Evolutionary conservation across 2,329 filamentous ascomycete genomes (phyloP).

Genomic region (Hypocrella siamensis): DNA sequence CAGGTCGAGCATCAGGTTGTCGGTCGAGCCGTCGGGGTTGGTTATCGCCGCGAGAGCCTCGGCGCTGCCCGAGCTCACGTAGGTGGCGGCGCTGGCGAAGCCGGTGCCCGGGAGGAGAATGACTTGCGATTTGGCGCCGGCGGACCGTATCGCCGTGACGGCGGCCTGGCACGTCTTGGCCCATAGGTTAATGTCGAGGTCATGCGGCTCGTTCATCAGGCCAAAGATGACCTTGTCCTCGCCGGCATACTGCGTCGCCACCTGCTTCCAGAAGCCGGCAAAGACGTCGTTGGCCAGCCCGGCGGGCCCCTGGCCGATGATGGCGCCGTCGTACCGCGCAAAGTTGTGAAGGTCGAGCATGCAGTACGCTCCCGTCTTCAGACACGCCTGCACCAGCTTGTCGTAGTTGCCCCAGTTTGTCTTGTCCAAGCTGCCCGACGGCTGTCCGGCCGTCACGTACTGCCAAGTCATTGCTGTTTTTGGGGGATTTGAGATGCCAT

Average conservation of each 20-base stretch:
- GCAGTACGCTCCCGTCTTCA: conserved; percentile 39
- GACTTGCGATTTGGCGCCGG: conserved; percentile 47
- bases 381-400: conserved; percentile 37
- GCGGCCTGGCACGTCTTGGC: conserved; percentile 43
- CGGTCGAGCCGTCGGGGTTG: conserved; percentile 42
- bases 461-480: conserved; percentile 34
- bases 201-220: conserved; percentile 57
- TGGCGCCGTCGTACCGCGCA: conserved; percentile 43
- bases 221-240: conserved; percentile 40
- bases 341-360: conserved; percentile 45
- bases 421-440: conserved; percentile 32
- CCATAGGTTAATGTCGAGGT: conserved; percentile 41
- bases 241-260: conserved; percentile 42
- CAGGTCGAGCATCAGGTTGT: conserved; percentile 41
- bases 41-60: conserved; percentile 34
- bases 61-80: conserved; percentile 32
- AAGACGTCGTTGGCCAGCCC: conserved; percentile 45
- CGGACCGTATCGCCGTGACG: conserved; percentile 48
- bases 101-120: conserved; percentile 46
- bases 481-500: not conserved
- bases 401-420: conserved; percentile 36
- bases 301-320: conserved; percentile 53
- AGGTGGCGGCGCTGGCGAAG: conserved; percentile 34
- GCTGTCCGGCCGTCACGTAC: conserved; percentile 35
- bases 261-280: conserved; percentile 38